Conservation (phyloP, 1,139 yeast genomes). For the Candida glucosophila region DNA sequence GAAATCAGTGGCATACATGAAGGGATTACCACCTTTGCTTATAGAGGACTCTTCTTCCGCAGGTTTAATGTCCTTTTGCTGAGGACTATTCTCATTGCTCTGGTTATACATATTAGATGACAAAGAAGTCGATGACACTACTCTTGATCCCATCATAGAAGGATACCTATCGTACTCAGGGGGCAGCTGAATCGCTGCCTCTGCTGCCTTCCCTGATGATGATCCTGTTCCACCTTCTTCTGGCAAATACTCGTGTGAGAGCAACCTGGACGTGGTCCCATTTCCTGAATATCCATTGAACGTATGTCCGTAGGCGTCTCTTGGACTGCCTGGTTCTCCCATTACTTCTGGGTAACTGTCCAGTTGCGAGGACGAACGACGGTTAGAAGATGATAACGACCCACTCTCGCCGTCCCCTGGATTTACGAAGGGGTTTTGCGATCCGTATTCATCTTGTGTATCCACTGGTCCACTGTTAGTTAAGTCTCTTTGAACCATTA, state of each 20-base stretch:
- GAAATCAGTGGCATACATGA: slow-evolving; percentile 22
- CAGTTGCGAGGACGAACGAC: slow-evolving; percentile 14
- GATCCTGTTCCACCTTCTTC: slow-evolving; percentile 4
- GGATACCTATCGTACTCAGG: slow-evolving; percentile 56
- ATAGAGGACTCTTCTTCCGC: slow-evolving; percentile 9
- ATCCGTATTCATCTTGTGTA: slow-evolving; percentile 8
- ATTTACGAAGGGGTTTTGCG: slow-evolving; percentile 20
- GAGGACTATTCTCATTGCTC: slow-evolving; percentile 1
- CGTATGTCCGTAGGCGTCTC: slow-evolving; percentile 6
- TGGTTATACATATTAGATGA: slow-evolving; percentile 17
- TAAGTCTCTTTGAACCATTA: slow-evolving; percentile 28
- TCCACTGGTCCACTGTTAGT: slow-evolving; percentile 24
- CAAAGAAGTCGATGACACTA: slow-evolving; percentile 36
- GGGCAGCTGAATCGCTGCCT: slow-evolving; percentile 26
- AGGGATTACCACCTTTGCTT: slow-evolving; percentile 13
- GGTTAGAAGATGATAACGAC: slow-evolving; percentile 16
- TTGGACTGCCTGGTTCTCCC: not conserved
- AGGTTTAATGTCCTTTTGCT: too few species aligned
- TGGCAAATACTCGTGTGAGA: slow-evolving; percentile 19
- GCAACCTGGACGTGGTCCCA: slow-evolving; percentile 34
- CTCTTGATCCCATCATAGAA: slow-evolving; percentile 40
- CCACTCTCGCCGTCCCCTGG: slow-evolving; percentile 19
- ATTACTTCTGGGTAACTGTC: too few species aligned
- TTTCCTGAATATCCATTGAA: too few species aligned
- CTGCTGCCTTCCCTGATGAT: too few species aligned